Conservation (phyloP, 495 filamentous ascomycete species). For the Neohortaea acidophila region DNA sequence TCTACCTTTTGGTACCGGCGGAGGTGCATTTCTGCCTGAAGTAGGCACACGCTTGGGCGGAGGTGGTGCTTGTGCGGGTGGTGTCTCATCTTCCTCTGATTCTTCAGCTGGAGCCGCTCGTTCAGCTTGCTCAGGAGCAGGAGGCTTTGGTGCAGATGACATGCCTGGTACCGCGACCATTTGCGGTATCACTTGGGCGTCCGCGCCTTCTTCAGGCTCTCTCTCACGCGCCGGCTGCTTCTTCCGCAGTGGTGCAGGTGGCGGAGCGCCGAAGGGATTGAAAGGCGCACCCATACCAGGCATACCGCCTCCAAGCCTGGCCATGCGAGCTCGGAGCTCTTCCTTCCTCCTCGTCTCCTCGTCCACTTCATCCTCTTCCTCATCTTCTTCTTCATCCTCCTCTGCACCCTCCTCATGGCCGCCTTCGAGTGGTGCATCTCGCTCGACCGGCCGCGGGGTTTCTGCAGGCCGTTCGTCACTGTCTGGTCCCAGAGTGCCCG, state of each 20-base stretch:
- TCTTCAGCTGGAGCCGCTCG: slow-evolving; percentile 16
- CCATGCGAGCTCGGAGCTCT: slow-evolving; percentile 87
- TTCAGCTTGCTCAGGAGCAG: background rate
- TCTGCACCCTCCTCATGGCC: slow-evolving; percentile 28
- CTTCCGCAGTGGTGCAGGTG: slow-evolving; percentile 48
- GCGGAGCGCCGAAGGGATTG: slow-evolving; percentile 53
- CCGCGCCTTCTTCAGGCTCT: slow-evolving; percentile 30
- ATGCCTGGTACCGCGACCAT: slow-evolving; percentile 58
- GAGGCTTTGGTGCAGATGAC: slow-evolving; percentile 27
- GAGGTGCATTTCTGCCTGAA: slow-evolving; percentile 23
- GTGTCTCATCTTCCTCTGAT: slow-evolving; percentile 17
- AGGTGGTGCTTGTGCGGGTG: slow-evolving; percentile 19
- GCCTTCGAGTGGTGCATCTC: slow-evolving; percentile 23
- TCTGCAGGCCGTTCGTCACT: slow-evolving; percentile 37
- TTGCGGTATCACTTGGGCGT: slow-evolving; percentile 38
- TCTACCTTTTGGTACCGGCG: slow-evolving; percentile 40
- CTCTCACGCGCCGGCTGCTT: slow-evolving; percentile 34
- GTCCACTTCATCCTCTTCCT: slow-evolving; percentile 81
- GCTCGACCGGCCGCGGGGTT: slow-evolving; percentile 9
- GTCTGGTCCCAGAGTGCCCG: slow-evolving; percentile 58
- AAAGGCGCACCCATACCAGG: slow-evolving; percentile 48
- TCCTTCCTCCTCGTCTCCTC: slow-evolving; percentile 74
- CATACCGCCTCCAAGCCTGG: slow-evolving; percentile 96
- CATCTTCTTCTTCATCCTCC: slow-evolving; percentile 50
- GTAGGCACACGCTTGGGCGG: slow-evolving; percentile 33